phyloP scores from a whole-genome alignment of 2,329 filamentous ascomycete species.

The Teratosphaeria epicoccoides region DNA sequence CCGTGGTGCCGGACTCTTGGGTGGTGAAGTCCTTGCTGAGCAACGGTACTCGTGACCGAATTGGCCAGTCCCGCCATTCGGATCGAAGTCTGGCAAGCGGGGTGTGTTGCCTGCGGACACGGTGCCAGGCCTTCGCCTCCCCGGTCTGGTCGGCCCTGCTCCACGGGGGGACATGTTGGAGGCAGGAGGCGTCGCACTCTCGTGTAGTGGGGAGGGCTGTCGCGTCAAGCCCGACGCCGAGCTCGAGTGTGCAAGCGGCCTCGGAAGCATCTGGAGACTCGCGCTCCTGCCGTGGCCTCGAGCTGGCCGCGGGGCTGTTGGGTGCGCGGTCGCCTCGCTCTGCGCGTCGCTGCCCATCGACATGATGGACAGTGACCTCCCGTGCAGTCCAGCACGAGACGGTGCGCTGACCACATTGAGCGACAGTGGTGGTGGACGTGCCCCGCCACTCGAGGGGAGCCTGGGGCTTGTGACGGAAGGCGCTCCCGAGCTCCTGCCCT shows the following conservation, averaged over 20 bases:
- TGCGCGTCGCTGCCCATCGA: conserved; percentile 36
- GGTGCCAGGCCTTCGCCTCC: conserved; percentile 18
- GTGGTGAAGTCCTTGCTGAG: conserved; percentile 12
- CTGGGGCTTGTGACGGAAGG: not conserved
- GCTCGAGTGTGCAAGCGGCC: conserved; percentile 6
- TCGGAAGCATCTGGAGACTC: conserved; percentile 65
- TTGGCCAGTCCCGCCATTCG: conserved; percentile 6
- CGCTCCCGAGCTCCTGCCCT: not conserved
- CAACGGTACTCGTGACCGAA: conserved; percentile 20
- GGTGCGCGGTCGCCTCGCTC: conserved; percentile 12
- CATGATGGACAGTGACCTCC: conserved; percentile 40
- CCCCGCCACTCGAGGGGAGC: not conserved
- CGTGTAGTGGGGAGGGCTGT: conserved; percentile 34
- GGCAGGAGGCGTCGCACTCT: conserved; percentile 28
- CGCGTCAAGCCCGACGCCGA: conserved; percentile 7
- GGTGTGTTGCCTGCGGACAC: conserved; percentile 23
- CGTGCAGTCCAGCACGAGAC: conserved; percentile 17
- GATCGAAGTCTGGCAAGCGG: conserved; percentile 12
- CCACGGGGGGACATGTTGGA: conserved; percentile 7
- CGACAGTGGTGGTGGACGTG: conserved; percentile 51
- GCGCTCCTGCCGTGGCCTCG: conserved; percentile 66
- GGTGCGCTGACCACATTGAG: conserved; percentile 36
- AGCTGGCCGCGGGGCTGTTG: conserved; percentile 33
- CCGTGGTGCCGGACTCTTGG: conserved; percentile 16
- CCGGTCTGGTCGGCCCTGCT: conserved; percentile 12